phyloP scores from a whole-genome alignment of 306 rosid species.

The Prunus kanzakura region DNA sequence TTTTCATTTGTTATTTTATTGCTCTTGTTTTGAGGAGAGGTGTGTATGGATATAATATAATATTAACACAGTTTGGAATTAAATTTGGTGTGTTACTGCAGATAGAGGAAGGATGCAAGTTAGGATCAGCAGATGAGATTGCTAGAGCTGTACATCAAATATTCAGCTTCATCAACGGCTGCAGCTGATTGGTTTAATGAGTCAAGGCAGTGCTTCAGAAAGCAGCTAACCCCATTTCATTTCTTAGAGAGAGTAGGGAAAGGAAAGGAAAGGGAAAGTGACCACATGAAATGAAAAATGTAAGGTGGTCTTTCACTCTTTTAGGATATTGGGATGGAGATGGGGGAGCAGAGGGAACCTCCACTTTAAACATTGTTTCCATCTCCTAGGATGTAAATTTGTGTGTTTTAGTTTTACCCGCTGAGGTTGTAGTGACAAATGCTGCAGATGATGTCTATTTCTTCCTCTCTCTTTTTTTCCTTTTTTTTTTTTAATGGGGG shows the following conservation, averaged over 20 bases:
- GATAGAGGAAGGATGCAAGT: conserved; percentile 83
- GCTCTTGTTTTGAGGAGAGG: conserved; percentile 1
- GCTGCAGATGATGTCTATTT: conserved; percentile 18
- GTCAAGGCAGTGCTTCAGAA: background rate
- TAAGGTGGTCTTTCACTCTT: conserved; percentile 7
- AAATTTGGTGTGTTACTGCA: conserved; percentile 36
- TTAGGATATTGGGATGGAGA: conserved; percentile 28
- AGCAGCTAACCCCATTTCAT: conserved; percentile 1
- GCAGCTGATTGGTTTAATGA: conserved; percentile 32
- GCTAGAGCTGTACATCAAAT: conserved; percentile 70
- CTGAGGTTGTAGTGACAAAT: conserved; percentile 15
- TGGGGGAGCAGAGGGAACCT: conserved; percentile 25
- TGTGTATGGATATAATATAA: background rate
- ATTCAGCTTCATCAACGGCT: conserved; percentile 56
- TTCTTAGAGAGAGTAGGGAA: background rate
- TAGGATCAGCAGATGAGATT: conserved; percentile 73
- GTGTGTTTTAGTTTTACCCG: conserved; percentile 6
- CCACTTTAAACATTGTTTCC: conserved; percentile 18
- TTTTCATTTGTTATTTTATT: background rate
- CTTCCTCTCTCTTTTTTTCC: background rate
- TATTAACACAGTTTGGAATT: background rate
- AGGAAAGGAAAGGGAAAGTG: conserved; percentile 6
- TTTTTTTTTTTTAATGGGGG: background rate
- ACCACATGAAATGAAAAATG: conserved; percentile 14
- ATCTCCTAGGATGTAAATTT: conserved; percentile 28